phyloP scores from a whole-genome alignment of 2,329 filamentous ascomycete genomes.

The Verticillium zaregamsianum region DNA sequence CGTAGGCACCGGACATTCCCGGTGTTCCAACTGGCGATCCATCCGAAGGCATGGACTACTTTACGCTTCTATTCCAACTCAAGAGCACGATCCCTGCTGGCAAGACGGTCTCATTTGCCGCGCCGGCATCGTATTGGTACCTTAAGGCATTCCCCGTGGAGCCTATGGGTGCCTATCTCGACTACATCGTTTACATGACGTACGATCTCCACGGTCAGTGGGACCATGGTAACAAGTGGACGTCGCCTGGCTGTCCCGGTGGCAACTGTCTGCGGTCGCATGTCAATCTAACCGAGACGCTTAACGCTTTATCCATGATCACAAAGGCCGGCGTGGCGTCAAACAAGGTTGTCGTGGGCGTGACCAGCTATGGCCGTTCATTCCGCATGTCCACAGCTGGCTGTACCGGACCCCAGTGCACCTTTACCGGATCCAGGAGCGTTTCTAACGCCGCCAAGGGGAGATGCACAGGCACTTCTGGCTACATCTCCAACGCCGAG shows the following conservation, averaged over 20 bases:
- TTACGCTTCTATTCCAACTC: conserved; percentile 7
- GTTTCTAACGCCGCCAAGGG: conserved; percentile 19
- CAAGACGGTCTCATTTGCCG: conserved; percentile 1
- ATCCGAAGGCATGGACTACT: conserved; percentile 16
- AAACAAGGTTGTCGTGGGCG: conserved; percentile 18
- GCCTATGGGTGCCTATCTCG: neutral
- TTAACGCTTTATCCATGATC: neutral
- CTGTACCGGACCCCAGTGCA: conserved; percentile 19
- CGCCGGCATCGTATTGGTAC: conserved; percentile 1
- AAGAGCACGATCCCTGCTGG: neutral
- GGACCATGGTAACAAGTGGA: conserved; percentile 22
- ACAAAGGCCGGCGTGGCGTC: conserved; percentile 1
- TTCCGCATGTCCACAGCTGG: conserved; percentile 20
- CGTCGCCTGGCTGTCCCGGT: conserved; percentile 20
- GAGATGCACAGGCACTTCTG: conserved; percentile 23
- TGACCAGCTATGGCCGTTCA: conserved; percentile 22
- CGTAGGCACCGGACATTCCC: conserved; percentile 13
- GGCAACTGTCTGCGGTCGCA: conserved; percentile 27
- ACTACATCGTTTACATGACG: conserved; percentile 12
- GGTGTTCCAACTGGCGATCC: conserved; percentile 3
- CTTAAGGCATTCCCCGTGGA: neutral
- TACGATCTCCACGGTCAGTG: conserved; percentile 27
- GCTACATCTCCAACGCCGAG: conserved; percentile 28
- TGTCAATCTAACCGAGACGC: conserved; percentile 31
- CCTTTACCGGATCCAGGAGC: conserved; percentile 15